Percentiles rank a stretch among this genome's conserved stretches.
phyloP scores from a whole-genome alignment of 176 grass and related monocot genomes.

The Carex cristatella region DNA sequence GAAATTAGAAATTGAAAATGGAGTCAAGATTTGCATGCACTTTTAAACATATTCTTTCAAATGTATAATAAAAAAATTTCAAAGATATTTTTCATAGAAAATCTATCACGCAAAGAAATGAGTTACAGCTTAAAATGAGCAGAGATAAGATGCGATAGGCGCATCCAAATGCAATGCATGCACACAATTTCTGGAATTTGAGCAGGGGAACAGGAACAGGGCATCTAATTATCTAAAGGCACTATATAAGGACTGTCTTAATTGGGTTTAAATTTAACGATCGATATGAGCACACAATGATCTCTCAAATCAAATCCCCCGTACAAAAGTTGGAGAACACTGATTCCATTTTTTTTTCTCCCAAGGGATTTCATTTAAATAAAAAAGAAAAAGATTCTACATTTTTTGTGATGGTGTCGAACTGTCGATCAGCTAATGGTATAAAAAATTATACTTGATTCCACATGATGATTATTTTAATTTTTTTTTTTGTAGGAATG shows the following conservation, averaged over 20 bases:
- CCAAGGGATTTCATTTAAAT: background rate
- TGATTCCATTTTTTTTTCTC: background rate
- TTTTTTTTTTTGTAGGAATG: too few species aligned
- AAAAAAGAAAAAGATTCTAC: background rate
- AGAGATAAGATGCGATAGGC: too few species aligned
- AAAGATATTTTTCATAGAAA: too few species aligned
- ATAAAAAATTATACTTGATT: background rate
- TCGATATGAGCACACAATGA: background rate
- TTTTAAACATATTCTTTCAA: too few species aligned
- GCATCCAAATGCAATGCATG: too few species aligned
- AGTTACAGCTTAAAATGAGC: too few species aligned
- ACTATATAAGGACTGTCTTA: background rate
- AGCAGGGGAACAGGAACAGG: too few species aligned
- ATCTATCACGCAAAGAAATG: too few species aligned
- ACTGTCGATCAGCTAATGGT: background rate
- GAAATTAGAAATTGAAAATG: background rate
- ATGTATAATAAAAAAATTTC: too few species aligned
- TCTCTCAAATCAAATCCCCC: background rate
- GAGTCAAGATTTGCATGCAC: slow-evolving; percentile 1
- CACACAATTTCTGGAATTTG: too few species aligned
- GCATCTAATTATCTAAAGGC: background rate
- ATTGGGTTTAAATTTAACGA: background rate
- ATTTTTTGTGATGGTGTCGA: background rate
- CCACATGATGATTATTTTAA: background rate
- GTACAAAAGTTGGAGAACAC: background rate